These are phyloP conservation scores for Fusarium lyarnte DNA, from an alignment of 2,329 filamentous ascomycete genomes.

Conservation along the genomic window DNA sequence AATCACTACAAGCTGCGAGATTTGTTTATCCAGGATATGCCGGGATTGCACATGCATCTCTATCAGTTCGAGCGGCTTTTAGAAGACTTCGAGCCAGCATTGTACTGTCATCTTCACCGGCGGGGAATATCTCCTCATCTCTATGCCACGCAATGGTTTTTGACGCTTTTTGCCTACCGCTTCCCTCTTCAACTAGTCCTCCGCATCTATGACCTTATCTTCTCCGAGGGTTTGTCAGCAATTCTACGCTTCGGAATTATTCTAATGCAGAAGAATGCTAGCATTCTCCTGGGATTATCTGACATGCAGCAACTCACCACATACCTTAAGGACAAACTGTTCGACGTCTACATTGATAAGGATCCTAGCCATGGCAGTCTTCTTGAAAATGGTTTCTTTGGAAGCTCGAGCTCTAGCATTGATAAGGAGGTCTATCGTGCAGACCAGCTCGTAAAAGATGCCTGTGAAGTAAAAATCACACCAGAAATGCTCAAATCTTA, in stretches of 20 bases:
- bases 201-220: constrained; percentile 93
- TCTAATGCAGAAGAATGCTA: constrained; percentile 93
- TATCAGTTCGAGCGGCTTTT: constrained; percentile 95
- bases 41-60: constrained; percentile 89
- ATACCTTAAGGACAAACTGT: constrained; percentile 92
- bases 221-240: constrained; percentile 91
- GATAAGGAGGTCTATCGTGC: constrained; percentile 97
- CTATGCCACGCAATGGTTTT: constrained; percentile 98
- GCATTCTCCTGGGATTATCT: constrained; percentile 80
- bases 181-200: constrained; percentile 96
- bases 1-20: constrained; percentile 94
- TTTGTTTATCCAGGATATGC: constrained; percentile 95
- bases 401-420: constrained; percentile 84
- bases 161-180: constrained; percentile 97
- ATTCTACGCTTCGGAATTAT: constrained; percentile 95
- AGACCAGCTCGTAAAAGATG: constrained; percentile 91
- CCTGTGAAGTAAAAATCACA: constrained; percentile 86
- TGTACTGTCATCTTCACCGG: constrained; percentile 93
- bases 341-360: constrained; percentile 97
- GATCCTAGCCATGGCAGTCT: constrained; percentile 92
- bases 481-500: constrained; percentile 84
- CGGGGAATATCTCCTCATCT: constrained; percentile 88
- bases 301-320: constrained; percentile 91
- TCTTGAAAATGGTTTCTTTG: constrained; percentile 96
- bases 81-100: constrained; percentile 91